These are phyloP conservation scores for Lipomyces yamanashiensis DNA, from an alignment of 805 yeast genomes.

Conservation along the genomic window DNA sequence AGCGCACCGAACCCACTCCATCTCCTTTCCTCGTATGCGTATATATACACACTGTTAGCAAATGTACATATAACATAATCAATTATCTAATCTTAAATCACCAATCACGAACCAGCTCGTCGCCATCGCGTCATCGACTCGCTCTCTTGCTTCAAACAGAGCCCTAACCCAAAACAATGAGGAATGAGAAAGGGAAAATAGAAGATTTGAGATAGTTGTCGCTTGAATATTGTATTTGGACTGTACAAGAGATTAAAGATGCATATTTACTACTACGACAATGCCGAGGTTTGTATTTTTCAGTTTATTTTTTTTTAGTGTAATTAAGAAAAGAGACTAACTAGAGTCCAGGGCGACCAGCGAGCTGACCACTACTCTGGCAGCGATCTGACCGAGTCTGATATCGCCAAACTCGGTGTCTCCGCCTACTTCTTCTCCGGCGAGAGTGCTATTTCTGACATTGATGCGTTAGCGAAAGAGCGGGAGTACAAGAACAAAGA, in stretches of 20 bases:
- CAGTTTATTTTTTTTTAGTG: neutral
- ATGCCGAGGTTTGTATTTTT: constrained; percentile 20
- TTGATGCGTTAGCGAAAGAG: constrained; percentile 67
- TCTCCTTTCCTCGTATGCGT: too few species aligned
- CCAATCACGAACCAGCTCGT: too few species aligned
- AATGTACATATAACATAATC: too few species aligned
- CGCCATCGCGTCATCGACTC: too few species aligned
- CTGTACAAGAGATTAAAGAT: constrained; percentile 14
- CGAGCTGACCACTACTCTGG: constrained; percentile 30
- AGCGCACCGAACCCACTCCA: too few species aligned
- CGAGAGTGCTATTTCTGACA: constrained; percentile 53
- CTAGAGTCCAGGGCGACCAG: constrained; percentile 27
- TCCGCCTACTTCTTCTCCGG: constrained; percentile 41
- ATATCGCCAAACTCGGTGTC: constrained; percentile 27
- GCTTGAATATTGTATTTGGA: neutral
- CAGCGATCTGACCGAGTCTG: constrained; percentile 10
- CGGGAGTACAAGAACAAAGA: constrained; percentile 84
- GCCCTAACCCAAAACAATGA: too few species aligned
- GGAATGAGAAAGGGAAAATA: neutral
- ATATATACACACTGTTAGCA: too few species aligned
- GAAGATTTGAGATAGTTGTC: neutral
- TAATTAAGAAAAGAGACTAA: neutral
- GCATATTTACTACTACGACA: constrained; percentile 39
- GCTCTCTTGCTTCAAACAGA: too few species aligned
- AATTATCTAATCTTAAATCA: too few species aligned